Evolutionary conservation across 768 basidiomycete genomes (phyloP), one percentile per base, ranked within the genome.

Genomic region (Scleroderma citrinum): DNA sequence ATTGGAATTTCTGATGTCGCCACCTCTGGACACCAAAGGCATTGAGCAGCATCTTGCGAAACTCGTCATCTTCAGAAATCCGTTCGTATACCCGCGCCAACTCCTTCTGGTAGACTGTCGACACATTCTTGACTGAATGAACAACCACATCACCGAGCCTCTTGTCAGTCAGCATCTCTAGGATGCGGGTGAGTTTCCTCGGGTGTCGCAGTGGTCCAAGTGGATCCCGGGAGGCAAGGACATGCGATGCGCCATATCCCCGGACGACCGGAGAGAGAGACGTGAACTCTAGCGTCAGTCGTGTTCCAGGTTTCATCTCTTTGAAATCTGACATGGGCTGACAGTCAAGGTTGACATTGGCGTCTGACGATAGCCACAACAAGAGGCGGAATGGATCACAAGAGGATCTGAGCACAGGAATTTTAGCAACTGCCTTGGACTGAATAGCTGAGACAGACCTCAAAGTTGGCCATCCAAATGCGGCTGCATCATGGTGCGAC

Each of bases 1-100:
- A 47, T 52, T 74, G 57, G n/a, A 81, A 64, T 50, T 72, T 63
- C 46, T 75, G 66, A 54, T 74, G 71, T 46, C 77, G 68, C 77
- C 75, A 78, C 31, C 57, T 68, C 38, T 59, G 57, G 6, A 59
- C 44, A 37, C 76, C 68, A 46, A 67, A 58, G 17, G 44, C 51
- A 19, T 49, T 47, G 32, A 51, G 42, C 45, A 37, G 48, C 23
- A 23, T 43, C 19, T 55, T 44, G 38, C 58, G 62, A 8, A 47
- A 48, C 34, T 34, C 40, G 26, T 39, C 60, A 14, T 58, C 45
- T 21, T 14, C 38, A 2, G 51, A 54, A 13, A 55, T 34, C 4
- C 46, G 52, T 11, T 47, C 29, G 37, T 58, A 48, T 10, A 45
- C 7, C 19, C 38, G 37, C 38, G 31, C 30, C 14, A 66, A 49